phyloP scores from a whole-genome alignment of 805 yeast species.

The Torulaspora indica region DNA sequence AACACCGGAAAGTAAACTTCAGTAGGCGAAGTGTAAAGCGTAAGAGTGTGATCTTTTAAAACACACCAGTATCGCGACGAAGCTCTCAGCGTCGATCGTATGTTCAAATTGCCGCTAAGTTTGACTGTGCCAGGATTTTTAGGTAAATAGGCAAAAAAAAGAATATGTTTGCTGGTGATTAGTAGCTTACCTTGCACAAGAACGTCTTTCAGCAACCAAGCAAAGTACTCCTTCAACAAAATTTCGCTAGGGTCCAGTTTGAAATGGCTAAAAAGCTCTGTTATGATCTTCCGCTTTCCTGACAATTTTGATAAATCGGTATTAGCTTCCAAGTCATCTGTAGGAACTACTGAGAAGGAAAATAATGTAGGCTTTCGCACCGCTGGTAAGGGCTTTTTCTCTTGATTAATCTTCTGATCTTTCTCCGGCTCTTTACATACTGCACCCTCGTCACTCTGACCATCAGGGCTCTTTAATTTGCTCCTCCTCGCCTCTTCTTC shows the following conservation, averaged over 20 bases:
- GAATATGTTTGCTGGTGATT: conserved; percentile 56
- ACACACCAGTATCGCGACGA: conserved; percentile 70
- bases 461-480: not conserved
- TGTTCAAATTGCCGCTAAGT: conserved; percentile 48
- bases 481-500: not conserved
- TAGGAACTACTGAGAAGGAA: conserved; percentile 20
- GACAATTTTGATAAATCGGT: not conserved
- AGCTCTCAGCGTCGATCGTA: conserved; percentile 34
- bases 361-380: conserved; percentile 20
- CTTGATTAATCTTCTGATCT: no score
- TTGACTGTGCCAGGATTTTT: conserved; percentile 39
- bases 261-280: conserved; percentile 26
- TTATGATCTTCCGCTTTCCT: conserved; percentile 1
- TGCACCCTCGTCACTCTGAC: not conserved
- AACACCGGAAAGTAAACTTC: conserved; percentile 81
- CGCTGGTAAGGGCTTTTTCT: not conserved
- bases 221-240: conserved; percentile 57
- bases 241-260: conserved; percentile 50
- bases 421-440: not conserved
- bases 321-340: not conserved
- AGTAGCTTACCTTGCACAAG: conserved; percentile 81
- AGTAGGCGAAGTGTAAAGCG: conserved; percentile 64
- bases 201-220: conserved; percentile 81
- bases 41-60: conserved; percentile 60
- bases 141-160: conserved; percentile 80